Evolutionary conservation across 768 basidiomycete species (phyloP).

Genomic region (Suillus hirtellus): DNA sequence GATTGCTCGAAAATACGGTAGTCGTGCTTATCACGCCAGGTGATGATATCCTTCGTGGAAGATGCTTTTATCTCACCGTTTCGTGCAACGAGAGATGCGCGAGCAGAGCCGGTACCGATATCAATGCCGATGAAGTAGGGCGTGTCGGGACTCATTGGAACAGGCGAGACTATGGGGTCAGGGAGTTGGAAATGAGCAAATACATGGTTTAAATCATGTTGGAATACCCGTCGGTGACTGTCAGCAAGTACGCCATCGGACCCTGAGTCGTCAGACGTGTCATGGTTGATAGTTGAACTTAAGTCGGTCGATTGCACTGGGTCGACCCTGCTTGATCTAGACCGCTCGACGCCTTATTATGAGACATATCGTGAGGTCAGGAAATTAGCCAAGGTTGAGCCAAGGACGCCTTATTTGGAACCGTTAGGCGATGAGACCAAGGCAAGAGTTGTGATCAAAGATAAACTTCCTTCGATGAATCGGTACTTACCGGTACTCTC

Average conservation of each 20-base stretch:
- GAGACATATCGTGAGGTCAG: not conserved
- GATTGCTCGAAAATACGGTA: constrained; percentile 97
- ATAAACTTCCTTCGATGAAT: no score
- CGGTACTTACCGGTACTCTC: not conserved
- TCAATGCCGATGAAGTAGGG: constrained; percentile 72
- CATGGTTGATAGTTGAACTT: not conserved
- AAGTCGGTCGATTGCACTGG: not conserved
- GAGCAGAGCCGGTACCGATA: constrained; percentile 92
- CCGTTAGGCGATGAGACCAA: no score
- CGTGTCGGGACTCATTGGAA: constrained; percentile 37
- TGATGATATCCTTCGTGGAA: constrained; percentile 77
- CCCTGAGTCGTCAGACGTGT: not conserved
- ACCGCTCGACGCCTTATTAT: not conserved
- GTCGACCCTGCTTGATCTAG: not conserved
- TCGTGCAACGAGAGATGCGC: constrained; percentile 75
- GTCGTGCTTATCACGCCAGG: constrained; percentile 82
- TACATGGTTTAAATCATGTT: not conserved
- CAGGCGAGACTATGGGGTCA: constrained; percentile 2
- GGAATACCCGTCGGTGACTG: constrained; percentile 1
- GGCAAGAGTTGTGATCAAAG: no score
- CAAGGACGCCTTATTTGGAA: not conserved
- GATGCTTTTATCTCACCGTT: constrained; percentile 76
- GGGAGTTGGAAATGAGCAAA: constrained; percentile 4
- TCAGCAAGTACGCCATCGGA: constrained; percentile 11
- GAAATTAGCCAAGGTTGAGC: not conserved